A percentile compares a stretch with the other conserved stretches of the same genome.
These are phyloP conservation scores for Medakamo hakoo DNA, from an alignment of 139 green algal genomes.

Conservation along the genomic window DNA sequence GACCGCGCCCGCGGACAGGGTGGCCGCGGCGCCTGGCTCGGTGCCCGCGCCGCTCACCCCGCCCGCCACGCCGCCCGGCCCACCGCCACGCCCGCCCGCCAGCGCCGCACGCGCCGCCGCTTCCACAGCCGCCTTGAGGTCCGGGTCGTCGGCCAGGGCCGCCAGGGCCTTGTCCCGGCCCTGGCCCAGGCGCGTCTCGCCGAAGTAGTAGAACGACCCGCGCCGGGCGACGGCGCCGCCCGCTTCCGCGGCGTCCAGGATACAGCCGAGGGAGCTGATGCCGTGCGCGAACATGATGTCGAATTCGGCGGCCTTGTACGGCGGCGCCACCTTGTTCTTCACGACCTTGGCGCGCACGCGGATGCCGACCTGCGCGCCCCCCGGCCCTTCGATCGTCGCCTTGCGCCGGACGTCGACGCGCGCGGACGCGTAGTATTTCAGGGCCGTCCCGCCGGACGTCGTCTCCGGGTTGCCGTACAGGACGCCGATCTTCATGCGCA, in stretches of 20 bases:
- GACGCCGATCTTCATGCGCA: slow-evolving; percentile 79
- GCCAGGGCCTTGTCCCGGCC: slow-evolving; percentile 44
- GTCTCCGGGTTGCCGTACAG: slow-evolving; percentile 86
- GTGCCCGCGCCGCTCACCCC: too few relatives aligned
- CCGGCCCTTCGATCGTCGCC: slow-evolving; percentile 30
- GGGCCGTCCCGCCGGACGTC: slow-evolving; percentile 79
- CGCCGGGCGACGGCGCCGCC: slow-evolving; percentile 36
- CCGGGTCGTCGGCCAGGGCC: slow-evolving; percentile 18
- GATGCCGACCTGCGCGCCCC: slow-evolving; percentile 37
- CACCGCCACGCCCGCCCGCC: not conserved
- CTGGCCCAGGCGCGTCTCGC: slow-evolving; percentile 33
- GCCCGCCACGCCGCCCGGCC: too few relatives aligned
- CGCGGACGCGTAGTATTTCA: slow-evolving; percentile 82
- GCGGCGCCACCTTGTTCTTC: slow-evolving; percentile 88
- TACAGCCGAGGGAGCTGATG: slow-evolving; percentile 45
- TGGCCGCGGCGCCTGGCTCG: too few relatives aligned
- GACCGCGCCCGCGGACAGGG: not conserved
- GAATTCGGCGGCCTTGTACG: slow-evolving; percentile 61
- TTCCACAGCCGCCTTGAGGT: slow-evolving; percentile 3
- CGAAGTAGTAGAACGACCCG: slow-evolving; percentile 54
- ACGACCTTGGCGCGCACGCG: slow-evolving; percentile 54
- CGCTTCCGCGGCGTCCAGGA: slow-evolving; percentile 69
- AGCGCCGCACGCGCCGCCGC: not conserved
- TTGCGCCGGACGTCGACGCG: slow-evolving; percentile 45
- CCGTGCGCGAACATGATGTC: slow-evolving; percentile 77